phyloP scores from a whole-genome alignment of 371 early-diverging fungal species.

The Lichtheimia ornata region DNA sequence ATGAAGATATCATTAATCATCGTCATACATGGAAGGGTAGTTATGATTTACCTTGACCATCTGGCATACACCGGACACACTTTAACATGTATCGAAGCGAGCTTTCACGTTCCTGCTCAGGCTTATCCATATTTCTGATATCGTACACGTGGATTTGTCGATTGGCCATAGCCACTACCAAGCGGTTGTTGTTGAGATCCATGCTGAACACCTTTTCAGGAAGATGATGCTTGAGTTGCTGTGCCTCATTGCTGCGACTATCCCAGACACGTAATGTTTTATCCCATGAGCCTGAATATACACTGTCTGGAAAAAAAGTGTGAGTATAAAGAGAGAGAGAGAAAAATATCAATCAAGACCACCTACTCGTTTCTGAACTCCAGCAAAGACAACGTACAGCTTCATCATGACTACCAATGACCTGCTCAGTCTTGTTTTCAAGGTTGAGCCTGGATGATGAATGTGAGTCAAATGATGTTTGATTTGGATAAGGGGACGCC shows the following conservation, averaged over 20 bases:
- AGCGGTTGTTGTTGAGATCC: constrained; percentile 65
- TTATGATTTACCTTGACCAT: constrained; percentile 59
- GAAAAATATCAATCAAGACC: background rate
- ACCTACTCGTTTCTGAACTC: constrained; percentile 51
- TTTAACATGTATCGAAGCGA: constrained; percentile 85
- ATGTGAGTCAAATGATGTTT: background rate
- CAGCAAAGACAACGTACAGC: constrained; percentile 68
- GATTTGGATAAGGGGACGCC: background rate
- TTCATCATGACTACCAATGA: constrained; percentile 59
- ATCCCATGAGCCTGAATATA: constrained; percentile 92
- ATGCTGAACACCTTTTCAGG: constrained; percentile 77
- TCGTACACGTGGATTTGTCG: constrained; percentile 84
- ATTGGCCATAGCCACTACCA: constrained; percentile 85
- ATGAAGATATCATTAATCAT: background rate
- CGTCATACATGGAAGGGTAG: background rate
- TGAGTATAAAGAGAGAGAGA: background rate
- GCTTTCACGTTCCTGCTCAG: constrained; percentile 76
- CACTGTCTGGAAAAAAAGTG: constrained; percentile 38
- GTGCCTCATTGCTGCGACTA: constrained; percentile 45
- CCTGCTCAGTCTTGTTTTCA: constrained; percentile 40
- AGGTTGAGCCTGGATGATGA: constrained; percentile 49
- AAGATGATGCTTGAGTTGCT: constrained; percentile 47
- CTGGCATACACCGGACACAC: constrained; percentile 79
- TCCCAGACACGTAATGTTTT: constrained; percentile 83
- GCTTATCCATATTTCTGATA: constrained; percentile 72